Conservation (phyloP, 2,329 filamentous ascomycete genomes). For the Coniochaeta prunicola region DNA sequence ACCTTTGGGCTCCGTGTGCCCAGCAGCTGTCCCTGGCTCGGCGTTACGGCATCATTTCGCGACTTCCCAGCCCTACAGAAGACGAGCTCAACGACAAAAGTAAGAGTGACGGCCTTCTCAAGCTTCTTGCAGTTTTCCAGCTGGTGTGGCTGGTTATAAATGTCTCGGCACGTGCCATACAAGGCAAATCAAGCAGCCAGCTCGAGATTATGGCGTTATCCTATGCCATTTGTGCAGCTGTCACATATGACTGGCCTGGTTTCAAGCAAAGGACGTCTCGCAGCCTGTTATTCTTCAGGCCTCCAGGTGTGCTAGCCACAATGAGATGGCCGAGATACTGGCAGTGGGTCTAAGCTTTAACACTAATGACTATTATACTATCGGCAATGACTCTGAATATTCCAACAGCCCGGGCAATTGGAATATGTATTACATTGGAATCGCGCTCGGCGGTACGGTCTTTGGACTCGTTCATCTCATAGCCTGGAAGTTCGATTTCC, state of each 20-base stretch:
- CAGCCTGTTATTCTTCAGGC: not conserved
- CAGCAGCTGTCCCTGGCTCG: not conserved
- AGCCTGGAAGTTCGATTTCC: constrained; percentile 19
- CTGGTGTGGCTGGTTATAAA: constrained; percentile 3
- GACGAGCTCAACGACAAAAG: constrained; percentile 5
- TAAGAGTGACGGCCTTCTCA: constrained; percentile 5
- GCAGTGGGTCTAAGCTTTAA: too few species aligned
- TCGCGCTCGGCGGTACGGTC: not conserved
- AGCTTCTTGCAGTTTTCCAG: constrained; percentile 1
- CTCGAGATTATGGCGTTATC: constrained; percentile 15
- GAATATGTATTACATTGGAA: not conserved
- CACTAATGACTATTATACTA: too few species aligned
- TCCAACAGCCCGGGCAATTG: too few species aligned
- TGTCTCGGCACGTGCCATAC: not conserved
- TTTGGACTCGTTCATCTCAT: constrained; percentile 12
- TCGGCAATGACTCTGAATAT: too few species aligned
- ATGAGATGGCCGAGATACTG: not conserved
- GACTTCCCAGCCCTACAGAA: not conserved
- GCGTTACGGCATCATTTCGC: not conserved
- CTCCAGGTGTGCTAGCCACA: not conserved
- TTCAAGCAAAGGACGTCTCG: not conserved
- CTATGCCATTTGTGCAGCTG: constrained; percentile 11
- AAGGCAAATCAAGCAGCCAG: not conserved
- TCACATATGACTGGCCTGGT: constrained; percentile 4
- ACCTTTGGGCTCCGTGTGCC: not conserved